A percentile compares a stretch with the other conserved stretches of the same genome.
Evolutionary conservation across 2,329 filamentous ascomycete genomes (phyloP).

Genomic region (Scedosporium aurantiacum): DNA sequence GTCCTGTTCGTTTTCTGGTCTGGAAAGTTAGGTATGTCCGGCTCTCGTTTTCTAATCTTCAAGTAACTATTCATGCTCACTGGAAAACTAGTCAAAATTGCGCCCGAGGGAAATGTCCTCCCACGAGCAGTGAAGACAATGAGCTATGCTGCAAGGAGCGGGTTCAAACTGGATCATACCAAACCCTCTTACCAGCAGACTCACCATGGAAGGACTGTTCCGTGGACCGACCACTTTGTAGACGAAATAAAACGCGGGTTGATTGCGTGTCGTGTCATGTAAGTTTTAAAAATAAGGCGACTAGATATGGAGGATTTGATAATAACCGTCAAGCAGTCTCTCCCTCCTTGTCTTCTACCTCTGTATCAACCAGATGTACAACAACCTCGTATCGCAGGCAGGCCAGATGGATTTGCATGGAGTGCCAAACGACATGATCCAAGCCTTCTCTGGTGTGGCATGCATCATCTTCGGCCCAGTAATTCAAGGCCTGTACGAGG

Average conservation of each 20-base stretch:
- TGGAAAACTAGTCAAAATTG: neutral
- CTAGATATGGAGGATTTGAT: neutral
- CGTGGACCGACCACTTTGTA: conserved; percentile 69
- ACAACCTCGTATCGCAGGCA: conserved; percentile 52
- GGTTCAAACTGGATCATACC: conserved; percentile 25
- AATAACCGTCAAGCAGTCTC: neutral
- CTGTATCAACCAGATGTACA: conserved; percentile 39
- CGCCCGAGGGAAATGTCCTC: conserved; percentile 36
- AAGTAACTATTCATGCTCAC: conserved; percentile 44
- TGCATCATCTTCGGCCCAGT: conserved; percentile 66
- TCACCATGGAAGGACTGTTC: conserved; percentile 50
- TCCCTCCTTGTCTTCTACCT: conserved; percentile 56
- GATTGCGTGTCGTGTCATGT: conserved; percentile 56
- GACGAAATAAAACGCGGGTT: conserved; percentile 62
- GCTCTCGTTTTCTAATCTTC: conserved; percentile 55
- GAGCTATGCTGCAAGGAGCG: neutral
- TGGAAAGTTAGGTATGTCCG: conserved; percentile 45
- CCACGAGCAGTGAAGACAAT: conserved; percentile 27
- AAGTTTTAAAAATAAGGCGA: conserved; percentile 14
- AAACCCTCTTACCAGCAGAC: conserved; percentile 50
- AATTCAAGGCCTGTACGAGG: conserved; percentile 47
- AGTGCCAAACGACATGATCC: conserved; percentile 66
- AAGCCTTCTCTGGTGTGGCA: conserved; percentile 63
- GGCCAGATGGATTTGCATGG: conserved; percentile 56
- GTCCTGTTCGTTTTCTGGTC: conserved; percentile 44